phyloP scores from a whole-genome alignment of 116 monocot species.

The Thalassia testudinum region DNA sequence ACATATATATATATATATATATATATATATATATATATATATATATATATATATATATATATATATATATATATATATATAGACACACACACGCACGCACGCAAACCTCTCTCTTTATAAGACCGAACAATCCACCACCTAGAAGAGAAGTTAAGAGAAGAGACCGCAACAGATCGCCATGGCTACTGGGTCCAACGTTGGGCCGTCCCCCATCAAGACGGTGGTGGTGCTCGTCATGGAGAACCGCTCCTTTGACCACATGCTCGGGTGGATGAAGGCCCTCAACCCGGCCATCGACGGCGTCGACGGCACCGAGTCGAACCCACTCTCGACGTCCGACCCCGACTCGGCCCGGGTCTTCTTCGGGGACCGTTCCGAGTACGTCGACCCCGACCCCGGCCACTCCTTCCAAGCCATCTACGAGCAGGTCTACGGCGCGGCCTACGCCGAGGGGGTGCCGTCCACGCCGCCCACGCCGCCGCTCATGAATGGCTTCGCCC shows the following conservation, averaged over 20 bases:
- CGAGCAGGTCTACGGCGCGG: conserved; percentile 69
- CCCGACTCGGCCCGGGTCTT: conserved; percentile 22
- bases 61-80: too few species aligned
- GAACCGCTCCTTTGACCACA: conserved; percentile 25
- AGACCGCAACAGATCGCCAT: too few species aligned
- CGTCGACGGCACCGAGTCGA: conserved; percentile 12
- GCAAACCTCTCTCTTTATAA: too few species aligned
- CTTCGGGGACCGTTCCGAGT: conserved; percentile 43
- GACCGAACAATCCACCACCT: too few species aligned
- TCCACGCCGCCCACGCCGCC: conserved; percentile 35
- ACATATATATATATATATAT: too few species aligned
- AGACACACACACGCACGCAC: too few species aligned
- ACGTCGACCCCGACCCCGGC: conserved; percentile 90
- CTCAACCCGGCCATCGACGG: conserved; percentile 14
- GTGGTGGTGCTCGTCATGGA: conserved; percentile 18
- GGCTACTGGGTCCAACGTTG: too few species aligned
- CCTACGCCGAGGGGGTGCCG: conserved; percentile 23
- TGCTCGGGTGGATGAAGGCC: conserved; percentile 18
- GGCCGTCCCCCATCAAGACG: conserved; percentile 5
- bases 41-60: too few species aligned
- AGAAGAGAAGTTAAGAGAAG: too few species aligned
- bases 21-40: too few species aligned
- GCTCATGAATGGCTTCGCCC: conserved; percentile 76
- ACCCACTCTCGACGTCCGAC: conserved; percentile 29
- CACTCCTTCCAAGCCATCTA: conserved; percentile 94